These are phyloP conservation scores for Boletus tylopilopsis DNA, from an alignment of 768 basidiomycete genomes.

Conservation along the genomic window DNA sequence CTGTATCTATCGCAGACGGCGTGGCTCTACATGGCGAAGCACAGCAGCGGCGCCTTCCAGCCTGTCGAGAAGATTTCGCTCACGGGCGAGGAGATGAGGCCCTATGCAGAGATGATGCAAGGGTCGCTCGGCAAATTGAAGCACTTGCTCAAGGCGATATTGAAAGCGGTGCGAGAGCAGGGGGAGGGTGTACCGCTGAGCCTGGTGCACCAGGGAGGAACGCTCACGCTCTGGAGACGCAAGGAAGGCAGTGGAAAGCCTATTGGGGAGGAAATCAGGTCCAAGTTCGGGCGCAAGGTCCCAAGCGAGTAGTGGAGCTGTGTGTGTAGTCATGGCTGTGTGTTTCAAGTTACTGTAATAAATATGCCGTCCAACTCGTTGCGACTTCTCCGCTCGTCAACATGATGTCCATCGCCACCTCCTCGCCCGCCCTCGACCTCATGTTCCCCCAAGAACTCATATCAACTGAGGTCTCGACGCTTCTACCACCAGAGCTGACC, in stretches of 20 bases:
- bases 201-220: constrained; percentile 45
- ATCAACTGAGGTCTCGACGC: constrained; percentile 54
- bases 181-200: constrained; percentile 52
- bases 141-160: constrained; percentile 35
- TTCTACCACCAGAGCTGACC: constrained; percentile 49
- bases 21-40: constrained; percentile 56
- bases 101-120: constrained; percentile 18
- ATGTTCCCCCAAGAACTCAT: constrained; percentile 74
- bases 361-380: too few species aligned
- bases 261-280: constrained; percentile 17
- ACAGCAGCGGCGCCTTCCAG: constrained; percentile 51
- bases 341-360: too few species aligned
- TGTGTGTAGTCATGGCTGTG: neutral
- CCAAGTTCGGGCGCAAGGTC: constrained; percentile 13
- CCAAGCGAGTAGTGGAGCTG: too few species aligned
- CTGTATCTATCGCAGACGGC: constrained; percentile 66
- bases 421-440: constrained; percentile 68
- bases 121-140: constrained; percentile 26
- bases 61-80: constrained; percentile 45
- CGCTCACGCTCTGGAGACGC: constrained; percentile 50
- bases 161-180: constrained; percentile 46
- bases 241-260: constrained; percentile 24
- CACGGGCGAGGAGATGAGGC: constrained; percentile 26
- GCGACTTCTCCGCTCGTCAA: too few species aligned
- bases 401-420: constrained; percentile 33